Percentiles rank a stretch among this genome's conserved stretches.
phyloP scores from a whole-genome alignment of 352 stramenopile genomes.

The Blastocystis sp. region DNA sequence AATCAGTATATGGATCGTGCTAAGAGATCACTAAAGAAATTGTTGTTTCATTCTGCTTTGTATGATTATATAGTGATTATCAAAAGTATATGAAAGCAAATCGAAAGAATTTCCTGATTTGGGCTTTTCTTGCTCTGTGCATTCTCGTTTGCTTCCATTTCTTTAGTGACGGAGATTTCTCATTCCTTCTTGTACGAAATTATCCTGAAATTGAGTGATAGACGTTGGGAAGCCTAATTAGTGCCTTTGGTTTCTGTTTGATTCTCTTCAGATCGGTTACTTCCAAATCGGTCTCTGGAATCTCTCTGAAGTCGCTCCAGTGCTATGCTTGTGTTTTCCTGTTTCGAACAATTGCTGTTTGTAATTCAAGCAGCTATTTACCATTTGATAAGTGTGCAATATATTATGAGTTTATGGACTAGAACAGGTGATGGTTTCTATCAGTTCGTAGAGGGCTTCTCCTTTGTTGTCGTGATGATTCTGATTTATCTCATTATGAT shows the following conservation, averaged over 20 bases:
- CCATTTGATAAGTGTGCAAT: slow-evolving; percentile 70
- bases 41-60: not conserved
- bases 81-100: slow-evolving; percentile 71
- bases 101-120: slow-evolving; percentile 88
- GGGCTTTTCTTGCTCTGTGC: slow-evolving; percentile 84
- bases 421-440: slow-evolving; percentile 82
- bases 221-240: slow-evolving; percentile 77
- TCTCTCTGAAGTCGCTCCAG: slow-evolving; percentile 80
- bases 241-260: slow-evolving; percentile 77
- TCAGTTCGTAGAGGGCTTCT: slow-evolving; percentile 75
- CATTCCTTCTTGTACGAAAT: slow-evolving; percentile 84
- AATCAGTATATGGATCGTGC: slow-evolving; percentile 26
- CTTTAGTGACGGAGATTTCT: slow-evolving; percentile 93
- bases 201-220: slow-evolving; percentile 63
- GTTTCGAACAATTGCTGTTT: slow-evolving; percentile 76
- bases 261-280: slow-evolving; percentile 80
- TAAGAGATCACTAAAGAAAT: slow-evolving; percentile 15
- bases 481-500: slow-evolving; percentile 78
- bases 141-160: slow-evolving; percentile 90
- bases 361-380: slow-evolving; percentile 78
- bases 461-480: slow-evolving; percentile 72
- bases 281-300: slow-evolving; percentile 72
- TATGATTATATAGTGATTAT: slow-evolving; percentile 6
- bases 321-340: slow-evolving; percentile 79
- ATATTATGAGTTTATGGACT: not conserved